These are phyloP conservation scores for Akanthomyces lecanii DNA, from an alignment of 2,329 filamentous ascomycete genomes.

Conservation along the genomic window DNA sequence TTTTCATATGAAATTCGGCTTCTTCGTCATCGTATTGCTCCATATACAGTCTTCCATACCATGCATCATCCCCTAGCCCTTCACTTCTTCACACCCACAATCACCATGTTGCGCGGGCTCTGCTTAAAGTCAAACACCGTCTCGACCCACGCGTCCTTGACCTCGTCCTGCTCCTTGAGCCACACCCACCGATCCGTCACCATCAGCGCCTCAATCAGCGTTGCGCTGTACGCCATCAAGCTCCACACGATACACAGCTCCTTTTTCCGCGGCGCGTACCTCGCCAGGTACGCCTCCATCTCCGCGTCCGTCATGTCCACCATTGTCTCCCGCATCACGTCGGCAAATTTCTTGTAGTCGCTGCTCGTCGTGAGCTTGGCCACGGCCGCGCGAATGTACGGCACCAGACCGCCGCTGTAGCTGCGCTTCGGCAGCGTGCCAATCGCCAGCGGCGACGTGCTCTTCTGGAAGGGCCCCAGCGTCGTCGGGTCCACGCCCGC, in stretches of 20 bases:
- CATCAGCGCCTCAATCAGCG: conserved; percentile 83
- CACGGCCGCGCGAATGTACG: conserved; percentile 78
- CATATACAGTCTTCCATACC: too few species aligned
- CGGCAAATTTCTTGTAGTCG: conserved; percentile 55
- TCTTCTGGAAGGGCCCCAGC: conserved; percentile 46
- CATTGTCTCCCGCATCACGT: conserved; percentile 63
- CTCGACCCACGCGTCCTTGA: conserved; percentile 82
- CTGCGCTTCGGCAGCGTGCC: conserved; percentile 77
- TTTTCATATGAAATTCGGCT: too few species aligned
- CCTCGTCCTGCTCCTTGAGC: conserved; percentile 70
- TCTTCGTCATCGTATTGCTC: too few species aligned
- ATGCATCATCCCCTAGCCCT: too few species aligned
- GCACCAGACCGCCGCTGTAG: conserved; percentile 63
- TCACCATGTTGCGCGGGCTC: conserved; percentile 87
- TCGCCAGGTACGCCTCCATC: conserved; percentile 64
- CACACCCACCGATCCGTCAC: conserved; percentile 88
- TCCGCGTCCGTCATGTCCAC: conserved; percentile 67
- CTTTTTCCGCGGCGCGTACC: conserved; percentile 64
- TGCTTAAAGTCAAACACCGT: conserved; percentile 82
- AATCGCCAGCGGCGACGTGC: conserved; percentile 78
- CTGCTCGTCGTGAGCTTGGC: conserved; percentile 62
- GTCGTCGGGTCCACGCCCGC: conserved; percentile 22
- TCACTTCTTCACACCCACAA: conserved; percentile 79
- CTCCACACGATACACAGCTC: conserved; percentile 87
- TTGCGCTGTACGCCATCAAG: conserved; percentile 92